Base-by-base conservation (phyloP, 805 yeast genomes). In the Starmerella sp. region DNA sequence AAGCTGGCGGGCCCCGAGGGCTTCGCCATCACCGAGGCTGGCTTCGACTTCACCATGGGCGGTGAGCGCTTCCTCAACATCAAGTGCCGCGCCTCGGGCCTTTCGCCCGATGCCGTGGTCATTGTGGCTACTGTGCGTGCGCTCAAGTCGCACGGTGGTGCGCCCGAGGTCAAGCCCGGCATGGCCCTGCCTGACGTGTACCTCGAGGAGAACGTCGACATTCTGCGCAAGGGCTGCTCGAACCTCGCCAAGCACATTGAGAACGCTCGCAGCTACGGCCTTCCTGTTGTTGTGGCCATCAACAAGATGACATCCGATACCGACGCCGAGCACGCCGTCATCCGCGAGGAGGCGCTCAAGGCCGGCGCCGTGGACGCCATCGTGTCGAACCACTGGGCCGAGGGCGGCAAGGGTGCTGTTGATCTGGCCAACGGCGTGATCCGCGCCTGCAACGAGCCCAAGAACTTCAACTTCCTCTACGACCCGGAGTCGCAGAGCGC, bases 1-100 rank as follows among this genome's bases (percentile, higher is more conserved):
- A 89, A 91, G 73, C 79, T 91, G 63, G 89, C 95, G 15, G 93
- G 93, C 64, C 74, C 80, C 37, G 77, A 68, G 52, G 97, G 97
- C 62, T 91, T 80, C 67, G 97, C 89, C 54, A 87, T 91, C 58
- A 91, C 98, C 51, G 98, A 91, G 71, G 97, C 97, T 41, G 98
- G 98, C 52, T 91, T 91, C 73, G 97, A 91, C 72, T 91, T 93
- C 76, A 91, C 97, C 49, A 91, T 91, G 97, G 98, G 98, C 62
- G 97, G 97, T 63, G 98, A 91, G 75, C 80, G 97, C 66, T 91
- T 91, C 74, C 80, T 91, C 72, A 88, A 91, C 75, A 91, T 91
- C 71, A 91, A 91, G 75, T 89, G 97, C 71, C 83, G 97, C 69
- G 78, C 95, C 17, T 84, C 95, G 41, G 96, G 96, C 5, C 76